Percentiles rank a stretch among this genome's conserved stretches.
phyloP scores from a whole-genome alignment of 805 yeast genomes.

The Ogataea dorogensis region DNA sequence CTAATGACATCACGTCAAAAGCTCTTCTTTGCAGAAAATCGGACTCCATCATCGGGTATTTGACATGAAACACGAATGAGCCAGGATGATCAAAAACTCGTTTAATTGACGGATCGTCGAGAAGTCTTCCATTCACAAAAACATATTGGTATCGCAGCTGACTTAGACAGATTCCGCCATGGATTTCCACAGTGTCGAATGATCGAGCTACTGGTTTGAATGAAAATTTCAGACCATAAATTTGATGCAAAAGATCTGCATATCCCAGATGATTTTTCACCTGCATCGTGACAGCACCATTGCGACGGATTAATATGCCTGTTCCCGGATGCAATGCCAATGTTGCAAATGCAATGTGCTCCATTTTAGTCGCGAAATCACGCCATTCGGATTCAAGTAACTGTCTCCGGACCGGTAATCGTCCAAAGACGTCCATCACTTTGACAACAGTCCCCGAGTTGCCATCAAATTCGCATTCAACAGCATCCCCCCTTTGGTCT shows the following conservation, averaged over 20 bases:
- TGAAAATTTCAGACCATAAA: conserved; percentile 26
- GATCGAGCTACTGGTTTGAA: conserved; percentile 31
- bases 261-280: no score
- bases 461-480: background rate
- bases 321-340: no score
- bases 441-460: conserved; percentile 39
- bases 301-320: no score
- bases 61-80: no score
- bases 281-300: no score
- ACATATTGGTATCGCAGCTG: conserved; percentile 45
- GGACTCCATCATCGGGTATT: no score
- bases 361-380: conserved; percentile 30
- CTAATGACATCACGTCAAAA: no score
- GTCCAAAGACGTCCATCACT: conserved; percentile 41
- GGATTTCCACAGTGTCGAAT: conserved; percentile 28
- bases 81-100: conserved; percentile 20
- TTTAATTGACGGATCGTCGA: conserved; percentile 24
- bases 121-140: conserved; percentile 42
- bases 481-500: conserved; percentile 4
- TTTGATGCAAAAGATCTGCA: conserved; percentile 21
- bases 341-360: conserved; percentile 31
- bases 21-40: no score
- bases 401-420: conserved; percentile 43
- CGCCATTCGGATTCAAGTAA: conserved; percentile 23
- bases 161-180: conserved; percentile 40